phyloP scores from a whole-genome alignment of 1,139 yeast species.

The Kodamaea anthophila region DNA sequence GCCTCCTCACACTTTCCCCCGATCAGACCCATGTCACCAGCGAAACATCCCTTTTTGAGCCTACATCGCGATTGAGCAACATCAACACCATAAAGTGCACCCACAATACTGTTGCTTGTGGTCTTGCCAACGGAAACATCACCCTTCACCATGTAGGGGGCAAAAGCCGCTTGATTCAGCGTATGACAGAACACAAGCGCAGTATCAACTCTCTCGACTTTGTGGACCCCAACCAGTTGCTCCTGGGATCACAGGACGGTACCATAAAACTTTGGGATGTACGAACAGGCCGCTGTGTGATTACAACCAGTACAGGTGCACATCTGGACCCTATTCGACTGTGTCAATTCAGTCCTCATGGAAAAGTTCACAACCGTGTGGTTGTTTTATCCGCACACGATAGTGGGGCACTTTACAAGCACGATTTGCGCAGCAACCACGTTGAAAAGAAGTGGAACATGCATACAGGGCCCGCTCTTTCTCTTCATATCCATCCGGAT shows the following conservation, averaged over 20 bases:
- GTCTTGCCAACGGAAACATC: conserved; percentile 36
- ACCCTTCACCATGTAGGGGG: conserved; percentile 32
- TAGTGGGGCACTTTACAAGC: conserved; percentile 78
- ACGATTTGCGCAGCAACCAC: conserved; percentile 60
- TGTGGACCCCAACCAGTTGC: conserved; percentile 47
- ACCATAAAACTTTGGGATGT: conserved; percentile 84
- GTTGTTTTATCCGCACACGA: conserved; percentile 67
- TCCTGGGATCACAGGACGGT: conserved; percentile 93
- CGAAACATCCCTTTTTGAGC: conserved; percentile 43
- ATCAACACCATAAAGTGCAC: conserved; percentile 36
- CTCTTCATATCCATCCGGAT: conserved; percentile 85
- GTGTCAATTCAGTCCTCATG: conserved; percentile 54
- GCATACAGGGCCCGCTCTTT: conserved; percentile 86
- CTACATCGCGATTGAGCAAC: conserved; percentile 32
- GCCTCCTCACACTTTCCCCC: conserved; percentile 38
- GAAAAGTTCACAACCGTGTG: conserved; percentile 25
- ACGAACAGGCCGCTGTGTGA: conserved; percentile 48
- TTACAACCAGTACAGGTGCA: conserved; percentile 38
- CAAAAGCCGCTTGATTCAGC: conserved; percentile 34
- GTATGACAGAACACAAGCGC: conserved; percentile 67
- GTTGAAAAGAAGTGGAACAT: conserved; percentile 77
- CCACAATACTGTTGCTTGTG: conserved; percentile 36
- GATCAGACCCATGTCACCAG: conserved; percentile 33
- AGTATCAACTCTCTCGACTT: conserved; percentile 80
- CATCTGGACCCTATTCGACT: conserved; percentile 63